Base-by-base conservation (phyloP, 179 eudicot species). In the Silene noctiflora region DNA sequence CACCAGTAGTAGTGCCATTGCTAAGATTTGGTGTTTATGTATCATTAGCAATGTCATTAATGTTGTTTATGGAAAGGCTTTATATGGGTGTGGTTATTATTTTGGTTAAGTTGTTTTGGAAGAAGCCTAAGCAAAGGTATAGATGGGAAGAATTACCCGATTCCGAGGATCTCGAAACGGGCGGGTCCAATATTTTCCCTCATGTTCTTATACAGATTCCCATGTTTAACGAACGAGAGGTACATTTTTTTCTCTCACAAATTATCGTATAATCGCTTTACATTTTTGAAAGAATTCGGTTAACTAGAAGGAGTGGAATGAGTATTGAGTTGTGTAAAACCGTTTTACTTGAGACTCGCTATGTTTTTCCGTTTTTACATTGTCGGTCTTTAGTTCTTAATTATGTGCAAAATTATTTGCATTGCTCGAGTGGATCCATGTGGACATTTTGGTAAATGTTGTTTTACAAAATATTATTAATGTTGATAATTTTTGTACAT, bases 221-320 rank as follows among this genome's bases (percentile, higher is more conserved):
- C 7, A 86, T 91, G 87, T 91, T 73, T 83, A 91, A 91, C 81
- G 96, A 91, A 58, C 84, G 74, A 68, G 96, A 91, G 93, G 96
- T 91, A 22, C 20, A 19, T 16, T 4, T 68, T 2, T 42, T 62
- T 20, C 8, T 51, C 0, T 3, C 1, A 8, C 53, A 9, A 46
- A 46, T 1, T 8, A 46, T 46, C 14, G 13, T 46, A 9, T 46
- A 46, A 1, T 46, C 55, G 55, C 14, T 48, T 11, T 10, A 1
- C 17, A 48, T 14, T 29, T 29, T 25, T 25, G 1, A 25, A 25
- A 25, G 2, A 2, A 25, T 0, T 25, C 2, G 1, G 27, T 0
- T 25, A 25, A 25, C 27, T 25, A 25, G 27, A 25, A 25, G 27
- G 1, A 25, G 27, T 25, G 1, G 27, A 25, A 25, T 25, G 35